Conservation (phyloP, 2,329 filamentous ascomycete genomes). For the Penicillium brevicompactum region DNA sequence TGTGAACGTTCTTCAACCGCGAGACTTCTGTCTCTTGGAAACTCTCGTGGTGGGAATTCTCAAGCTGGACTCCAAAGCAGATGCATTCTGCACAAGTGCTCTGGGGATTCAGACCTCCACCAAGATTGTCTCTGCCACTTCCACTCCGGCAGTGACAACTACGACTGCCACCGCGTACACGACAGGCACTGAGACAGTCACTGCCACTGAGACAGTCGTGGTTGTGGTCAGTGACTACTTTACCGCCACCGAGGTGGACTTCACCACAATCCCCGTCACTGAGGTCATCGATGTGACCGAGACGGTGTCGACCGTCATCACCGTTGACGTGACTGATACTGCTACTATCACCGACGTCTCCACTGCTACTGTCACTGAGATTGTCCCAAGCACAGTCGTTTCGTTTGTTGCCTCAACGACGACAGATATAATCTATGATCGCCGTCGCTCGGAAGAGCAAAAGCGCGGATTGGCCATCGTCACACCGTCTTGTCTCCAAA, state of each 20-base stretch:
- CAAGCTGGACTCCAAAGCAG: neutral
- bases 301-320: neutral
- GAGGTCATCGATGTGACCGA: neutral
- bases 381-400: neutral
- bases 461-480: neutral
- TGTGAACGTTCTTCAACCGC: neutral
- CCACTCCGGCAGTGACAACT: neutral
- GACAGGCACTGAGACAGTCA: neutral
- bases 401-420: neutral
- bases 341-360: neutral
- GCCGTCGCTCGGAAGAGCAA: neutral
- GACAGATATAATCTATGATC: neutral
- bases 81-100: neutral
- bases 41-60: neutral
- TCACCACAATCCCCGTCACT: neutral
- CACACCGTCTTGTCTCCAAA: neutral
- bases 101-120: neutral
- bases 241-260: neutral
- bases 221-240: neutral
- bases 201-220: neutral
- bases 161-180: neutral
- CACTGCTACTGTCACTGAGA: neutral
- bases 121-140: neutral
- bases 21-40: neutral
- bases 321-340: neutral